phyloP scores from a whole-genome alignment of 2,329 filamentous ascomycete genomes.

The Exophiala lecanii-corni region DNA sequence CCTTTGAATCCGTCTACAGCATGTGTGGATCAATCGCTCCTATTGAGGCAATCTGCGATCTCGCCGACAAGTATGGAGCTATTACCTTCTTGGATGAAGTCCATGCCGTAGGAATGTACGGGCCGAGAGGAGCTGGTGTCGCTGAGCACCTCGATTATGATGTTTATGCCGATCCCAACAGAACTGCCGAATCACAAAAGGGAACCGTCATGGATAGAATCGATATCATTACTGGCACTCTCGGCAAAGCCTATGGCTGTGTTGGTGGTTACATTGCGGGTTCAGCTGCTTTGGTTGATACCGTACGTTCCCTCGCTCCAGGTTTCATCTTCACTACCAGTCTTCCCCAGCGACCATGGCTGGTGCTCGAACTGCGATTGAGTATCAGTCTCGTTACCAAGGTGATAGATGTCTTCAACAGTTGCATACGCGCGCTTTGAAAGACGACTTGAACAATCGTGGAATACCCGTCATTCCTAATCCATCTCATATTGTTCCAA shows the following conservation, averaged over 20 bases:
- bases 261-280: conserved; percentile 97
- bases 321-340: conserved; percentile 99
- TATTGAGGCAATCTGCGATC: conserved; percentile 90
- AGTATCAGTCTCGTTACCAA: conserved; percentile 82
- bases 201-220: conserved; percentile 93
- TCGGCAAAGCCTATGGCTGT: conserved; percentile 96
- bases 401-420: conserved; percentile 91
- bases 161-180: conserved; percentile 66
- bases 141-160: conserved; percentile 96
- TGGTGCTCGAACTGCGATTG: conserved; percentile 82
- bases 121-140: conserved; percentile 88
- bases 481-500: conserved; percentile 90
- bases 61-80: conserved; percentile 95
- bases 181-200: conserved; percentile 46
- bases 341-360: conserved; percentile 96
- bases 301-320: conserved; percentile 87
- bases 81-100: conserved; percentile 98
- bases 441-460: conserved; percentile 69
- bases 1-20: conserved; percentile 97
- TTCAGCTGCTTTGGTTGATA: conserved; percentile 79
- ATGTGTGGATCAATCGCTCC: conserved; percentile 98
- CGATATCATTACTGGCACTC: conserved; percentile 95
- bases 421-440: conserved; percentile 91
- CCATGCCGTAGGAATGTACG: conserved; percentile 98
- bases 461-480: conserved; percentile 98